Evolutionary conservation across 345 rosid species (phyloP).

Genomic region (Trapa incisa): DNA sequence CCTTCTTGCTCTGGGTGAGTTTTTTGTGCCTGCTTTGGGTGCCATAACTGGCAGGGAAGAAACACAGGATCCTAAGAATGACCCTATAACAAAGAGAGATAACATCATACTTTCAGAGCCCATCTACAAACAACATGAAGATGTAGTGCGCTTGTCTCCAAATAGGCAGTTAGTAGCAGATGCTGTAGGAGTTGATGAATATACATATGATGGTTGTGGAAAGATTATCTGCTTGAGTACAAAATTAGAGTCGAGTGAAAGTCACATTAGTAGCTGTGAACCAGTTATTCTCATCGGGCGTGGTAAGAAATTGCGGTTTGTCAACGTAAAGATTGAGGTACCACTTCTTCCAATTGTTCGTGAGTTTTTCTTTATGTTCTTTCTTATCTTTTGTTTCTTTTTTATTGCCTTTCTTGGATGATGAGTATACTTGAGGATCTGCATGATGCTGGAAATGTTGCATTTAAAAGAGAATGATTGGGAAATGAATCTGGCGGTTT

Average conservation of each 20-base stretch:
- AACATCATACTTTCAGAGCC: slow-evolving; percentile 59
- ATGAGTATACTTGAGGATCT: neutral
- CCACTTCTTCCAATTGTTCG: slow-evolving; percentile 6
- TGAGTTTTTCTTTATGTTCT: neutral
- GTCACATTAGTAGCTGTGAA: slow-evolving; percentile 30
- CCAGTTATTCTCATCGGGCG: slow-evolving; percentile 80
- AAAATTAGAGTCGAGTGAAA: slow-evolving; percentile 39
- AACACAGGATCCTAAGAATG: slow-evolving; percentile 80
- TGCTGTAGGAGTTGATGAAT: slow-evolving; percentile 67
- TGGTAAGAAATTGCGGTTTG: slow-evolving; percentile 86
- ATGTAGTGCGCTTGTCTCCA: slow-evolving; percentile 73
- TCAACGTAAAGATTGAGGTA: slow-evolving; percentile 87
- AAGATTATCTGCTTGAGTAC: slow-evolving; percentile 50
- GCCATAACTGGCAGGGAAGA: slow-evolving; percentile 89
- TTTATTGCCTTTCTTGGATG: neutral
- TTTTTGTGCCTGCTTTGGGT: slow-evolving; percentile 87
- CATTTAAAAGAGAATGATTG: neutral
- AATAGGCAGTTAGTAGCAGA: slow-evolving; percentile 71
- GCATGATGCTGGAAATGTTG: neutral
- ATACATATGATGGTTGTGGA: slow-evolving; percentile 86
- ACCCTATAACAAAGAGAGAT: slow-evolving; percentile 61
- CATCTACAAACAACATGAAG: slow-evolving; percentile 63
- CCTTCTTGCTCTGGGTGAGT: slow-evolving; percentile 86
- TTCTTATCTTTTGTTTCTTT: neutral
- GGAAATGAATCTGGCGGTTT: too few relatives aligned